Base-by-base conservation (phyloP, 164 flowering plant genomes). In the Aristolochia californica region DNA sequence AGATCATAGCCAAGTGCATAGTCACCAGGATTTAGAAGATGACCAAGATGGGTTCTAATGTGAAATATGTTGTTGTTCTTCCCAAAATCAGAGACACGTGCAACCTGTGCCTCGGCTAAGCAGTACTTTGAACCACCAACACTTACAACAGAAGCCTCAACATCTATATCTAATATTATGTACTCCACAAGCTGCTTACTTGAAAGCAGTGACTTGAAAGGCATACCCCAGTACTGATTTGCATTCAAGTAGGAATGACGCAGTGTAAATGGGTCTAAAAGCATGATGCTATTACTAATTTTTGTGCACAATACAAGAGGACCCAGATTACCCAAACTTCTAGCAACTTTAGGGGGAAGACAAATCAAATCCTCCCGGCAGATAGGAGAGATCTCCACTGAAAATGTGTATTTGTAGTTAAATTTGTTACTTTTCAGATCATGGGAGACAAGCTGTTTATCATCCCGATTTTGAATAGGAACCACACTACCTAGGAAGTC, bases 341-440 rank as follows among this genome's bases (percentile, higher is more conserved):
- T 28, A 1, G 78, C 69, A 27, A 79, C 74, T 59, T 74, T 79
- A 27, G 78, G 81, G 23, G 86, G 86, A 7, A 83, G 81, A 43
- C 81, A 83, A 43, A 83, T 71, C 61, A 81, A 62, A 61, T 83
- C 89, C 62, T 81, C 86, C 44, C 89, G 80, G 49, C 86, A 83
- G 38, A 81, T 70, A 3, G 89, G 84, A 56, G 74, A 72, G 8
- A 83, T 79, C 28, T 79, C 82, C 65, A 83, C 84, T 26, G 84
- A 79, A 55, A 77, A 79, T 26, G 85, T 83, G 74, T 74, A 70
- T 69, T 80, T 80, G 40, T 77, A 75, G 59, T 77, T 75, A 60
- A 73, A 73, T 15, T 62, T 72, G 53, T 75, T 77, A 77, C 80
- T 83, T 72, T 80, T 83, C 18, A 59, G 0, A 63, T 80, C 88